phyloP scores from a whole-genome alignment of 1,284 basidiomycete genomes.

The Farysia itapuensis region DNA sequence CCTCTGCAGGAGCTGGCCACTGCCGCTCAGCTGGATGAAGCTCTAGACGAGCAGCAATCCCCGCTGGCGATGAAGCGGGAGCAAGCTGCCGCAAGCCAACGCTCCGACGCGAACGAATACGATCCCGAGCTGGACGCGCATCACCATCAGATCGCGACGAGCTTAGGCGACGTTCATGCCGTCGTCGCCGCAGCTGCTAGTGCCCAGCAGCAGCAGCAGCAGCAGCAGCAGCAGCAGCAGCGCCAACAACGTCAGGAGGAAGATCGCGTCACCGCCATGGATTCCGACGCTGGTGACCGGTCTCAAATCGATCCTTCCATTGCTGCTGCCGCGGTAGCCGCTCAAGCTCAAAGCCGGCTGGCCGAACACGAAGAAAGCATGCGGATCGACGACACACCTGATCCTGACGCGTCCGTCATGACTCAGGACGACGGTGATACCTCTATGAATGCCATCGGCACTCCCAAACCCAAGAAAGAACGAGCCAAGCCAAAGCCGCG shows the following conservation, averaged over 20 bases:
- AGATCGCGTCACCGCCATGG: conserved; percentile 12
- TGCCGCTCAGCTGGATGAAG: conserved; percentile 36
- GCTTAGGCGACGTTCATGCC: conserved; percentile 29
- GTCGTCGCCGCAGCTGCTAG: conserved; percentile 34
- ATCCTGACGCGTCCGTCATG: conserved; percentile 29
- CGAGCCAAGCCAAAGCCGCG: conserved; percentile 43
- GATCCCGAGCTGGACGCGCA: conserved; percentile 3
- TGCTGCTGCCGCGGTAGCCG: conserved; percentile 5
- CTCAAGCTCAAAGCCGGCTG: not conserved
- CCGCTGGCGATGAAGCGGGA: too few species aligned
- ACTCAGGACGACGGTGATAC: conserved; percentile 8
- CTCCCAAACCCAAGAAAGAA: conserved; percentile 35
- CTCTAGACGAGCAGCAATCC: conserved; percentile 30
- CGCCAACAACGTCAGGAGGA: conserved; percentile 15
- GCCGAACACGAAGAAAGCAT: conserved; percentile 11
- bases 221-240: conserved; percentile 10
- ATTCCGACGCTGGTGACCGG: conserved; percentile 3
- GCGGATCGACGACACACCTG: conserved; percentile 4
- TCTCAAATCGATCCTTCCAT: conserved; percentile 25
- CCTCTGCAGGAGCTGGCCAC: conserved; percentile 40
- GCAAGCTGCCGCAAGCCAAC: conserved; percentile 16
- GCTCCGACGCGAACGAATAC: conserved; percentile 9
- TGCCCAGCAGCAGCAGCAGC: conserved; percentile 19
- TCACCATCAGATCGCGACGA: conserved; percentile 9
- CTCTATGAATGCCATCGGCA: conserved; percentile 12